Conservation (phyloP, 331 rosid genomes). For the Acacia pycnantha region DNA sequence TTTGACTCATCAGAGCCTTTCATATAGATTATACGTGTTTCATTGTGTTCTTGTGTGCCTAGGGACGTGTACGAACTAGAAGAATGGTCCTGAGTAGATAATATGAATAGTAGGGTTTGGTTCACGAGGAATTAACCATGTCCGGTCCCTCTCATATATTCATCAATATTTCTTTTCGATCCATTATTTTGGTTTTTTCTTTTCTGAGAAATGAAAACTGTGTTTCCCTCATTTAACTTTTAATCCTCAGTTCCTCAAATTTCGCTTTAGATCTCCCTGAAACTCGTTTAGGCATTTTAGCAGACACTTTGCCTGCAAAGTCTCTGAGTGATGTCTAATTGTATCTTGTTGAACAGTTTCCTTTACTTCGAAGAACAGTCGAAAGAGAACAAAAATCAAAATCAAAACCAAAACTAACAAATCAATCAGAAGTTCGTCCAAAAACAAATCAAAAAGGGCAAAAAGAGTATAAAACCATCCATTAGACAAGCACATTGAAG, state of each 20-base stretch:
- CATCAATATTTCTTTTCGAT: neutral
- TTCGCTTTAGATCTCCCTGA: neutral
- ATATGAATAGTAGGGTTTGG: neutral
- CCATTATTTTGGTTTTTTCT: neutral
- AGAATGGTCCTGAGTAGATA: conserved; percentile 29
- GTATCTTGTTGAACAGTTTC: neutral
- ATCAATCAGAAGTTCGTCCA: neutral
- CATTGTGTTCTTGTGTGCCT: conserved; percentile 11
- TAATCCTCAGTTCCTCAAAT: neutral
- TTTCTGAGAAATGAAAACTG: neutral
- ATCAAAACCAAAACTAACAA: neutral
- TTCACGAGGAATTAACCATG: neutral
- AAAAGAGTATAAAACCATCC: neutral
- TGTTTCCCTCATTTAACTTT: neutral
- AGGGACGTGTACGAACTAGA: conserved; percentile 8
- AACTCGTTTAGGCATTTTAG: neutral
- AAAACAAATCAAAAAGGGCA: neutral
- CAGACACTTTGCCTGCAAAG: neutral
- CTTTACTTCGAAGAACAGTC: neutral
- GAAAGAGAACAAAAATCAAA: neutral
- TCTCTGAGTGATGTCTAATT: neutral
- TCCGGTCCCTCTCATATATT: conserved; percentile 34
- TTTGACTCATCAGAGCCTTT: neutral
- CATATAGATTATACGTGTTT: conserved; percentile 18
- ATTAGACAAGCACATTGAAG: neutral